A percentile compares a stretch with the other conserved stretches of the same genome.
These are phyloP conservation scores for Eimeria acervulina DNA, from an alignment of 169 alveolate genomes.

Conservation along the genomic window DNA sequence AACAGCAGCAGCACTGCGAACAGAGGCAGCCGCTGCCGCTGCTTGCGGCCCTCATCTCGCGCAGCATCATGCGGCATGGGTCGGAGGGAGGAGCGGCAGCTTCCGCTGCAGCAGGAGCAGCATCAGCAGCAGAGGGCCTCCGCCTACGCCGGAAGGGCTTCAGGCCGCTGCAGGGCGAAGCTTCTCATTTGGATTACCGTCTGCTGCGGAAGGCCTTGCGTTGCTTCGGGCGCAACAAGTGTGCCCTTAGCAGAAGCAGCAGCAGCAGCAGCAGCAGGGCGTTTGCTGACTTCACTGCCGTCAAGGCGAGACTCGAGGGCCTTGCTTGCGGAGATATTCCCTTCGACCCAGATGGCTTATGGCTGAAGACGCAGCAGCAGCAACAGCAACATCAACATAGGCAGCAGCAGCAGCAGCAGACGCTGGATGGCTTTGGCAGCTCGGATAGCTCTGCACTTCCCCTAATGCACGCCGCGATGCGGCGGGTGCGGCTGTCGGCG, in stretches of 20 bases:
- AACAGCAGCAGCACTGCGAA: constrained; percentile 52
- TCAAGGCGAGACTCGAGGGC: constrained; percentile 61
- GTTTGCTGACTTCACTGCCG: constrained; percentile 51
- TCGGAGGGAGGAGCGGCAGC: constrained; percentile 21
- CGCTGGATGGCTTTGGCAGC: background rate
- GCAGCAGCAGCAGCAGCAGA: constrained; percentile 75
- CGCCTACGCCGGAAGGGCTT: constrained; percentile 4
- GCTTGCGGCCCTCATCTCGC: constrained; percentile 48
- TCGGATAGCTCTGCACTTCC: constrained; percentile 61
- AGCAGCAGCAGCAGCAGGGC: constrained; percentile 65
- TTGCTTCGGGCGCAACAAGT: constrained; percentile 46
- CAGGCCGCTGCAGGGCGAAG: constrained; percentile 13
- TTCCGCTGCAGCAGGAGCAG: background rate
- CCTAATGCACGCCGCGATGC: constrained; percentile 78
- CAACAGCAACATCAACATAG: constrained; percentile 59
- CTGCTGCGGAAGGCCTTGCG: constrained; percentile 72
- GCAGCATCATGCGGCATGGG: constrained; percentile 3
- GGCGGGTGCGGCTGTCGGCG: constrained; percentile 79
- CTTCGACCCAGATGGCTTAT: constrained; percentile 78
- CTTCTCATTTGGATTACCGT: background rate
- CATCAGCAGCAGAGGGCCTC: constrained; percentile 2
- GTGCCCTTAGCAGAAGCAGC: constrained; percentile 69
- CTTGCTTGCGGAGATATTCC: constrained; percentile 73
- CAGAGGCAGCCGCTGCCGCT: constrained; percentile 61
- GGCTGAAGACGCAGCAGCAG: constrained; percentile 65